Evolutionary conservation across 164 flowering plant genomes (phyloP).

Genomic region (Kingdonia uniflora): DNA sequence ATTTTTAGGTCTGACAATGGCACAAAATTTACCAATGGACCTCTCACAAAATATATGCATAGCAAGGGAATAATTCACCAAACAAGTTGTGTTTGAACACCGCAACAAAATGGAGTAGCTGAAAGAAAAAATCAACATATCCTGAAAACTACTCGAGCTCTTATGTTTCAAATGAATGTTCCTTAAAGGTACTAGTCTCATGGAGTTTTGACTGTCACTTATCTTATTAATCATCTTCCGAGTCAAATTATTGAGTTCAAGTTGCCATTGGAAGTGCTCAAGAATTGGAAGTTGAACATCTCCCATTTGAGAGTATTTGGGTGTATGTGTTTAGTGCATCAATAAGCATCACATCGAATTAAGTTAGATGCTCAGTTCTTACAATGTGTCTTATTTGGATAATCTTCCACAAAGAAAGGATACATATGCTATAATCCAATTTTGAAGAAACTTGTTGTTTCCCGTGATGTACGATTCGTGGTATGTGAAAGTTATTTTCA

Average conservation of each 20-base stretch:
- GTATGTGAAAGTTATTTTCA: too few species aligned
- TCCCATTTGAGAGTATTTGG: not conserved
- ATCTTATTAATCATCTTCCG: too few species aligned
- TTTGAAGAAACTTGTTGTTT: not conserved
- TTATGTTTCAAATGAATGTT: too few species aligned
- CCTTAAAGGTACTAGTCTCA: too few species aligned
- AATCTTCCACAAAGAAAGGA: not conserved
- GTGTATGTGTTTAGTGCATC: not conserved
- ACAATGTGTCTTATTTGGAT: not conserved
- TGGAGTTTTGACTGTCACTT: too few species aligned
- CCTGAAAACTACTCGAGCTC: too few species aligned
- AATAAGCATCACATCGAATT: not conserved
- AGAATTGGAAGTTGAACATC: not conserved
- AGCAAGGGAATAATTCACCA: not conserved
- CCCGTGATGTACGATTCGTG: not conserved
- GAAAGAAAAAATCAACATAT: not conserved
- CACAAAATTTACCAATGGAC: not conserved
- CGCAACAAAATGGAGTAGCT: conserved; percentile 4
- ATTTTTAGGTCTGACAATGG: conserved; percentile 3
- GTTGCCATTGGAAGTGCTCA: not conserved
- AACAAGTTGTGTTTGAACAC: not conserved
- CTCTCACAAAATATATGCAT: not conserved
- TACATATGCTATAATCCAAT: not conserved
- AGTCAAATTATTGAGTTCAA: too few species aligned
- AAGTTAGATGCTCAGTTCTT: not conserved